Base-by-base conservation (phyloP, 192 early-diverging fungal genomes). In the Phycomyces blakesleeanus region DNA sequence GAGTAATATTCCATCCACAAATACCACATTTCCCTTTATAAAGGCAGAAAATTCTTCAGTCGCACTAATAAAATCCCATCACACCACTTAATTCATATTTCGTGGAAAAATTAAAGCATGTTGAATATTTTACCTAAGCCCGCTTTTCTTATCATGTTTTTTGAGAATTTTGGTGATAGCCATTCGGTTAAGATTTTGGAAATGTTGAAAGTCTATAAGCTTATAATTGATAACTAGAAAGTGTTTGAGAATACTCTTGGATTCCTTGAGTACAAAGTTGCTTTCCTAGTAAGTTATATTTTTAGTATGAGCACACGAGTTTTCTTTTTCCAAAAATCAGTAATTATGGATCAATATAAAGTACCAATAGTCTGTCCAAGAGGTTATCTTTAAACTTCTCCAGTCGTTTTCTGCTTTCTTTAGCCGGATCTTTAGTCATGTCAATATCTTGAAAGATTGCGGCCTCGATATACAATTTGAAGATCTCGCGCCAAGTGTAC, bases 111-210 rank as follows among this genome's bases (percentile, higher is more conserved):
- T 40, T 37, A 22, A 71, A 55, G 25, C 12, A 47, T 60, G 1
- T 51, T 49, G 50, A 12, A 50, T 27, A 53, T 59, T 66, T 57
- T 77, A 82, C 80, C 26, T 63, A 51, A 94, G 69, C 22, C 85
- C 84, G 10, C 87, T 92, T 21, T 85, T 82, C 68, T 94, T 94
- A 68, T 94, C 92, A 67, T 94, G 92, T 70, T 94, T 94, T 70
- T 94, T 94, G 34, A 94, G 69, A 27, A 94, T 93, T 68, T 94
- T 94, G 39, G 80, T 80, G 65, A 89, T 85, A 0, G 92, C 91
- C 51, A 78, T 83, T 54, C 83, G 83, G 71, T 94, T 94, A 66
- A 92, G 67, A 55, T 80, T 83, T 49, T 87, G 81, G 72, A 94
- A 89, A 47, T 84, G 81, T 61, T 85, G 84, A 73, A 93, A 75